phyloP scores from a whole-genome alignment of 1,284 basidiomycete species.

The Trametes hirsuta region DNA sequence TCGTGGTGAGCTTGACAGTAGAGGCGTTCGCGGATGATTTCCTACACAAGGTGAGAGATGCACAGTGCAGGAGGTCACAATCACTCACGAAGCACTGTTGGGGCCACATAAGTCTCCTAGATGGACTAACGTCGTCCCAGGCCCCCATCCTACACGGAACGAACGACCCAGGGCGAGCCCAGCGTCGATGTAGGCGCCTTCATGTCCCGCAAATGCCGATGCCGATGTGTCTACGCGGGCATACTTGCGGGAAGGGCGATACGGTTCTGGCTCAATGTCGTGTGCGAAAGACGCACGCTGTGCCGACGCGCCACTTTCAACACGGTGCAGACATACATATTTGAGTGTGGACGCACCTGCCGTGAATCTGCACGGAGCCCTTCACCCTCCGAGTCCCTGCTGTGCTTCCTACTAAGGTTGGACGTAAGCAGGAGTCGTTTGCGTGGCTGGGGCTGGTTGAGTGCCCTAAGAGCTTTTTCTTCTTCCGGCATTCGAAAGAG shows the following conservation, averaged over 20 bases:
- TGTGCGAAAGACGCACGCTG: slow-evolving; percentile 80
- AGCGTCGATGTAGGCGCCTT: slow-evolving; percentile 76
- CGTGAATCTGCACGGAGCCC: slow-evolving; percentile 63
- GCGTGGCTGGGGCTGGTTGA: slow-evolving; percentile 45
- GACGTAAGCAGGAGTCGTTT: slow-evolving; percentile 42
- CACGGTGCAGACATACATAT: neutral
- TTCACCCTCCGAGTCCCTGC: slow-evolving; percentile 75
- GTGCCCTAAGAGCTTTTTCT: slow-evolving; percentile 56
- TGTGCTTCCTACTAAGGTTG: slow-evolving; percentile 63
- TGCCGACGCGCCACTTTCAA: slow-evolving; percentile 8
- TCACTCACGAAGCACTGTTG: slow-evolving; percentile 48
- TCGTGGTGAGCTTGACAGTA: slow-evolving; percentile 49
- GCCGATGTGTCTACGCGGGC: slow-evolving; percentile 66
- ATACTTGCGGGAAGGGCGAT: slow-evolving; percentile 73
- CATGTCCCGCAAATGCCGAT: slow-evolving; percentile 66
- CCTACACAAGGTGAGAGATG: slow-evolving; percentile 34
- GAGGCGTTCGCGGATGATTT: slow-evolving; percentile 62
- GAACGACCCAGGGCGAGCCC: slow-evolving; percentile 87
- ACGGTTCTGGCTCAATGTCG: slow-evolving; percentile 62
- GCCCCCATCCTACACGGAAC: slow-evolving; percentile 92
- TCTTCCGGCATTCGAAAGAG: slow-evolving; percentile 80
- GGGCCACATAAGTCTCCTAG: slow-evolving; percentile 72
- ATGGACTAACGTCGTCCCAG: slow-evolving; percentile 77
- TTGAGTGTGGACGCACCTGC: slow-evolving; percentile 50
- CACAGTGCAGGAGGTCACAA: neutral